Conservation (phyloP, 495 filamentous ascomycete genomes). For the Penicillium diatomitis region DNA sequence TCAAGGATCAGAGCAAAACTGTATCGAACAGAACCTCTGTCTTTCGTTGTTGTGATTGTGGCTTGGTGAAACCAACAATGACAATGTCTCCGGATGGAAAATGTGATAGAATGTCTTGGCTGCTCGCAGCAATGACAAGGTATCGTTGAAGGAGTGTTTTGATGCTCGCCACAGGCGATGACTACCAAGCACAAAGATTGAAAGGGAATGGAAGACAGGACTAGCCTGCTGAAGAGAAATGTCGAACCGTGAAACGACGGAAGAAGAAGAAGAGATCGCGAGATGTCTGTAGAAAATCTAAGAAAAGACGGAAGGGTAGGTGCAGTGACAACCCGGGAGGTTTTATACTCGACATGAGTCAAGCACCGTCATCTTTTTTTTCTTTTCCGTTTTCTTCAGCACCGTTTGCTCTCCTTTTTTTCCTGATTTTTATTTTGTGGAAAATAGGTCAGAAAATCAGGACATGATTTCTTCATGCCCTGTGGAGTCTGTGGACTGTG, state of each 20-base stretch:
- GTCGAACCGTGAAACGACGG: slow-evolving; percentile 20
- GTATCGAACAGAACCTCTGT: slow-evolving; percentile 4
- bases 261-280: slow-evolving; percentile 13
- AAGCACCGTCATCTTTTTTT: neutral
- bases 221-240: slow-evolving; percentile 24
- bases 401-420: neutral
- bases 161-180: slow-evolving; percentile 27
- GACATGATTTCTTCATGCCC: too few relatives aligned
- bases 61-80: neutral
- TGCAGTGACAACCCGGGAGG: slow-evolving; percentile 7
- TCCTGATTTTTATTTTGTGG: neutral
- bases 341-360: slow-evolving; percentile 14
- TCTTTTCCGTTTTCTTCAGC: neutral
- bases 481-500: too few relatives aligned
- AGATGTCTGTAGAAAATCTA: slow-evolving; percentile 10
- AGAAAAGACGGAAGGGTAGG: slow-evolving; percentile 9
- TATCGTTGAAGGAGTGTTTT: slow-evolving; percentile 20
- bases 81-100: neutral
- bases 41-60: slow-evolving; percentile 2
- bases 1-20: slow-evolving; percentile 2
- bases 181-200: slow-evolving; percentile 11
- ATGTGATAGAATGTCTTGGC: slow-evolving; percentile 1
- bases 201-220: slow-evolving; percentile 28
- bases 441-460: too few relatives aligned
- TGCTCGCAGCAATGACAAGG: neutral